phyloP scores from a whole-genome alignment of 1,284 basidiomycete genomes.

The Rhodotorula sp. region DNA sequence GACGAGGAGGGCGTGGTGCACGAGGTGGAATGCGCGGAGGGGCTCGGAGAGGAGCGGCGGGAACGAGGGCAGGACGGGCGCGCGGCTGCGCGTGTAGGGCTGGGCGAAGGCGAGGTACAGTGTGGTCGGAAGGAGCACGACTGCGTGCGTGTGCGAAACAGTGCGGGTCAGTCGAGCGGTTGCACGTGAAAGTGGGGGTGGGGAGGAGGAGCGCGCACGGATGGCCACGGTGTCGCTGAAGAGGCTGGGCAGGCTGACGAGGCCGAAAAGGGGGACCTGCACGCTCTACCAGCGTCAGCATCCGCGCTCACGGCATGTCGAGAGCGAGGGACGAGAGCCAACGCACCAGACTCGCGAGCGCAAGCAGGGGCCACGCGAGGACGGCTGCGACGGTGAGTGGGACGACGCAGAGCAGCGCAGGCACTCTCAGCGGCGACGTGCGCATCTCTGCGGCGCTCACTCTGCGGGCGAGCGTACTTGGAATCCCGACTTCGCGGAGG shows the following conservation, averaged over 20 bases:
- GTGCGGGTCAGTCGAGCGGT: too few relatives aligned
- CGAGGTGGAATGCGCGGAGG: constrained; percentile 46
- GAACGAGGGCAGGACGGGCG: constrained; percentile 35
- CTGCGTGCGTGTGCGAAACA: background rate
- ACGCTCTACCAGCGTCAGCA: background rate
- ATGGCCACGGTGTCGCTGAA: background rate
- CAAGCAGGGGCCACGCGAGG: background rate
- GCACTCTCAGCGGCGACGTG: background rate
- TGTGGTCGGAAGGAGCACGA: background rate
- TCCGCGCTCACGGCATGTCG: background rate
- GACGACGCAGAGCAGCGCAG: background rate
- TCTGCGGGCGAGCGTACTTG: too few relatives aligned
- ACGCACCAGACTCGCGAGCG: background rate
- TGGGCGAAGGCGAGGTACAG: background rate
- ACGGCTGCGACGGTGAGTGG: background rate
- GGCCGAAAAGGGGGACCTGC: constrained; percentile 1
- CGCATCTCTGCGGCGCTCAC: too few relatives aligned
- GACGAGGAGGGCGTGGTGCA: constrained; percentile 44
- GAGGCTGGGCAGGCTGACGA: background rate
- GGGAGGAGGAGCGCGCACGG: background rate
- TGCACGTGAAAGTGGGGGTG: background rate
- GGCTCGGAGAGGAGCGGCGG: constrained; percentile 16
- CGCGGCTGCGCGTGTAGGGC: constrained; percentile 17
- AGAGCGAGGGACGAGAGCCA: background rate
- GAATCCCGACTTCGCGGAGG: too few relatives aligned